Percentiles rank a stretch among this genome's conserved stretches.
phyloP scores from a whole-genome alignment of 2,329 filamentous ascomycete species.

The Metarhizium sp. region DNA sequence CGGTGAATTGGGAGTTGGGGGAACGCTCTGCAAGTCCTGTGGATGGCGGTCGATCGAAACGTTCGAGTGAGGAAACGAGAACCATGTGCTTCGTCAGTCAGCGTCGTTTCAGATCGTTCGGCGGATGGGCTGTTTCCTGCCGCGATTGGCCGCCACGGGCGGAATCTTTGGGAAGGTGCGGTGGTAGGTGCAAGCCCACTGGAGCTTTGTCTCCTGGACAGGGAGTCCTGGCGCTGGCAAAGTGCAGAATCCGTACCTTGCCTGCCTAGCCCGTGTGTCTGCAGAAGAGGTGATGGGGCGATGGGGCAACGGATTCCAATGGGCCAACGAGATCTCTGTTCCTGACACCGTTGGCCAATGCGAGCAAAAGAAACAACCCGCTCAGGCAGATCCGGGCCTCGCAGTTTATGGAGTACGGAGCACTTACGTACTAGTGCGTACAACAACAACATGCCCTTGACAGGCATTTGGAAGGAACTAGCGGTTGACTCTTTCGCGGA shows the following conservation, averaged over 20 bases:
- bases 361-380: background rate
- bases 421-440: no score
- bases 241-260: background rate
- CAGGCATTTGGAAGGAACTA: background rate
- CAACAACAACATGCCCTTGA: background rate
- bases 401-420: no score
- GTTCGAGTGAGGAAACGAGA: background rate
- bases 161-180: background rate
- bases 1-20: no score
- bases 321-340: constrained; percentile 10
- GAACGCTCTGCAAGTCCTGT: no score
- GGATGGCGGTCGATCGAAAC: no score
- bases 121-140: background rate
- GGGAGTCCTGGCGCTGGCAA: background rate
- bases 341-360: constrained; percentile 9
- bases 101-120: background rate
- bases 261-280: background rate
- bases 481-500: background rate
- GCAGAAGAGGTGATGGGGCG: no score
- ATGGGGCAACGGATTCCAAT: background rate
- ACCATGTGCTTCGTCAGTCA: background rate
- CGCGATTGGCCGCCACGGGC: background rate
- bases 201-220: background rate
- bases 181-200: background rate
- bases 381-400: background rate